Percentiles rank a stretch among this genome's conserved stretches.
These are phyloP conservation scores for Thelonectria olida DNA, from an alignment of 2,329 filamentous ascomycete genomes.

Conservation along the genomic window DNA sequence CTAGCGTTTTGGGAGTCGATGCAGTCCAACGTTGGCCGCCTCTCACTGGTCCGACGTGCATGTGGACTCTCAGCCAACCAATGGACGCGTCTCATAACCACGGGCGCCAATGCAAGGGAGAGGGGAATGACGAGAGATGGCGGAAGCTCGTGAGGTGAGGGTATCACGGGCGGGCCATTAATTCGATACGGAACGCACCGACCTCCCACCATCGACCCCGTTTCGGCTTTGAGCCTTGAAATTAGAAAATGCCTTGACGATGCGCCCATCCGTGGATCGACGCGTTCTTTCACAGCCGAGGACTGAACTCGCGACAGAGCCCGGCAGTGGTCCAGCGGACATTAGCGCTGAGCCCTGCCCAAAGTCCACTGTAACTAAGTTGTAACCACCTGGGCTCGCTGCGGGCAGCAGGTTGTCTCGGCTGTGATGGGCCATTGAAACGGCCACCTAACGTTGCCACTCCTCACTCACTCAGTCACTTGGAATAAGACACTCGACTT, in stretches of 20 bases:
- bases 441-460: too few species aligned
- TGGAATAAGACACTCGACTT: too few species aligned
- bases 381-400: not conserved
- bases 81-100: constrained; percentile 30
- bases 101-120: constrained; percentile 37
- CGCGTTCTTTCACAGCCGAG: constrained; percentile 11
- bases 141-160: too few species aligned
- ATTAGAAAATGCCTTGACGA: not conserved
- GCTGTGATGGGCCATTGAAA: not conserved
- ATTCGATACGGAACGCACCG: constrained; percentile 2
- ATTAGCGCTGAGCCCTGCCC: not conserved
- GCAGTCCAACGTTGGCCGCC: constrained; percentile 10
- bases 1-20: not conserved
- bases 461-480: too few species aligned
- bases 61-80: constrained; percentile 19
- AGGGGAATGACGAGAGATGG: not conserved
- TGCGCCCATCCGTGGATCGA: constrained; percentile 13
- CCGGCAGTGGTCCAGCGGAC: not conserved
- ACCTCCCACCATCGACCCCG: not conserved
- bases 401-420: not conserved
- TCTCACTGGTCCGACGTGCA: constrained; percentile 3
- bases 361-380: not conserved
- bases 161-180: not conserved
- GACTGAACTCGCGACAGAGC: constrained; percentile 10
- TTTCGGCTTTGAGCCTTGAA: not conserved